A percentile compares a stretch with the other conserved stretches of the same genome.
These are phyloP conservation scores for Rhizopogon rudus DNA, from an alignment of 768 basidiomycete species.

Conservation along the genomic window DNA sequence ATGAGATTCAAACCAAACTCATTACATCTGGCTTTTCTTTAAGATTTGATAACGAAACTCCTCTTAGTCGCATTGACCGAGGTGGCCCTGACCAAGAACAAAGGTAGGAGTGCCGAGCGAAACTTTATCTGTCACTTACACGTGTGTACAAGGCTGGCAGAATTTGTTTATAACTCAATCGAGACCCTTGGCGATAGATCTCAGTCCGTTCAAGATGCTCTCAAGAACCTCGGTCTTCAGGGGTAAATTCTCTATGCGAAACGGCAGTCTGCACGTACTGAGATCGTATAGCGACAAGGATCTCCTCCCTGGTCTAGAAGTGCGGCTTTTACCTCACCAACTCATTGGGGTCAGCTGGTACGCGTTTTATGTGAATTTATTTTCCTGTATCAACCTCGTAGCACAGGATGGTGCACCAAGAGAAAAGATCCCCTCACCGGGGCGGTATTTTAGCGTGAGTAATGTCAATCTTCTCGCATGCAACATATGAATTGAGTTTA, in stretches of 20 bases:
- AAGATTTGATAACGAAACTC: slow-evolving; percentile 46
- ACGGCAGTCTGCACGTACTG: background rate
- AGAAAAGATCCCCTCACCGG: slow-evolving; percentile 37
- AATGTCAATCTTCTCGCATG: background rate
- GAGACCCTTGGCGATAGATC: slow-evolving; percentile 48
- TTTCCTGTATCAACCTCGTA: background rate
- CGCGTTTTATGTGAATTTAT: slow-evolving; percentile 3
- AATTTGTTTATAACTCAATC: slow-evolving; percentile 57
- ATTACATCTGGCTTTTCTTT: slow-evolving; percentile 32
- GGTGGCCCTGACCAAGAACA: slow-evolving; percentile 56
- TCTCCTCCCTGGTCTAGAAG: slow-evolving; percentile 62
- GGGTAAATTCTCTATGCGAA: slow-evolving; percentile 30
- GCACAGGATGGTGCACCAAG: slow-evolving; percentile 65
- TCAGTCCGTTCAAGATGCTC: slow-evolving; percentile 46
- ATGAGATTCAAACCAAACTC: slow-evolving; percentile 2
- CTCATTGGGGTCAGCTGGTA: slow-evolving; percentile 73
- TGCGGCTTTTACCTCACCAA: slow-evolving; percentile 70
- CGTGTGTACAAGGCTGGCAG: slow-evolving; percentile 41
- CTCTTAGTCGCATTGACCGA: slow-evolving; percentile 45
- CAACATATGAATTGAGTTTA: background rate
- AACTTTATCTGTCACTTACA: background rate
- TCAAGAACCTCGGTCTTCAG: slow-evolving; percentile 46
- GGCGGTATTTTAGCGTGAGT: slow-evolving; percentile 64
- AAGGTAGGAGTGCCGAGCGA: slow-evolving; percentile 27
- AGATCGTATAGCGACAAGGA: slow-evolving; percentile 40